These are phyloP conservation scores for Calonectria henricotiae DNA, from an alignment of 2,329 filamentous ascomycete genomes.

Conservation along the genomic window DNA sequence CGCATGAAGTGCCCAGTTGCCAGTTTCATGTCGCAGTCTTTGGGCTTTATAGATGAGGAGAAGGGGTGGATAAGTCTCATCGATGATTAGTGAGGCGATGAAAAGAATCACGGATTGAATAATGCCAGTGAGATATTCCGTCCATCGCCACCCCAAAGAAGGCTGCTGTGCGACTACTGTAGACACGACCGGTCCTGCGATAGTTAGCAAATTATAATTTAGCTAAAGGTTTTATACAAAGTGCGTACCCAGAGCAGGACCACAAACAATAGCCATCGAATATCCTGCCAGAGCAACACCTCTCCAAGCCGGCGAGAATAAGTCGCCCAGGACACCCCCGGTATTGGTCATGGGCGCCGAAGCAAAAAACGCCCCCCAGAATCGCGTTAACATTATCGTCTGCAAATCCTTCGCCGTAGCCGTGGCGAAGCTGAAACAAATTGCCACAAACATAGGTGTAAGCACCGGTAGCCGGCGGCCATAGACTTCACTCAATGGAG, in stretches of 20 bases:
- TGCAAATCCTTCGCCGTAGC: neutral
- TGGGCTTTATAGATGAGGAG: too few relatives aligned
- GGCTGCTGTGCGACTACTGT: neutral
- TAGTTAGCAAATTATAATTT: neutral
- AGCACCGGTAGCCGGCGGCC: neutral
- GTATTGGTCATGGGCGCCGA: neutral
- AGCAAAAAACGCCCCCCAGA: neutral
- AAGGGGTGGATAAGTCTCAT: too few relatives aligned
- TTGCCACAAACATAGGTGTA: neutral
- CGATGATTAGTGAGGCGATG: too few relatives aligned
- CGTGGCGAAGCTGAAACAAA: neutral
- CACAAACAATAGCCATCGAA: neutral
- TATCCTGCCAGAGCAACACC: neutral
- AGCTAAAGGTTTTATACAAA: neutral
- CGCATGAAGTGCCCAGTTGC: too few relatives aligned
- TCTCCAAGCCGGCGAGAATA: neutral
- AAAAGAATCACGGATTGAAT: too few relatives aligned
- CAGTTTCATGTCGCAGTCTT: too few relatives aligned
- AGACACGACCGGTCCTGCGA: neutral
- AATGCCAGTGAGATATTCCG: too few relatives aligned
- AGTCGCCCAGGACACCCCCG: neutral
- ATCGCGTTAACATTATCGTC: neutral
- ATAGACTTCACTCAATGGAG: neutral
- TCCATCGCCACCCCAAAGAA: too few relatives aligned
- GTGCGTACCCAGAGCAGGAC: neutral